Conservation (phyloP, 805 yeast species). For the Scheffersomyces spartinae region DNA sequence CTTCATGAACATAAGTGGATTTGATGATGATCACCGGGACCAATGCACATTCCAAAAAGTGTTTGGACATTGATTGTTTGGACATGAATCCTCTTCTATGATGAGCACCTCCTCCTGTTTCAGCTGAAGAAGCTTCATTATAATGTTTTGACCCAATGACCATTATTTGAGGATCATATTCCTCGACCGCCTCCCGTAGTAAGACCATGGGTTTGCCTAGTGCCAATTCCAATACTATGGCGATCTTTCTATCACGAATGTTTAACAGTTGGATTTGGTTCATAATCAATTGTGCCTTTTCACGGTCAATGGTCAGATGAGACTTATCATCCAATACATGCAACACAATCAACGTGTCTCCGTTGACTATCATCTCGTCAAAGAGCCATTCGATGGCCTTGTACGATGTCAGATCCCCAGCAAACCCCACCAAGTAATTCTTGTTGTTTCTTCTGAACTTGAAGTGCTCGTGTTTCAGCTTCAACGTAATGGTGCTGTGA, state of each 20-base stretch:
- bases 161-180: slow-evolving; percentile 35
- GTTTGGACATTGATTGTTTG: slow-evolving; percentile 25
- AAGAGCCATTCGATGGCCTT: slow-evolving; percentile 33
- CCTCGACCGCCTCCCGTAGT: slow-evolving; percentile 27
- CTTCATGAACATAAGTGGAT: slow-evolving; percentile 23
- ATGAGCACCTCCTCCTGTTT: slow-evolving; percentile 3
- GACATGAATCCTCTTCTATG: slow-evolving; percentile 15
- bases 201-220: slow-evolving; percentile 30
- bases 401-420: slow-evolving; percentile 23
- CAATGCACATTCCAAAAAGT: slow-evolving; percentile 30
- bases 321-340: slow-evolving; percentile 29
- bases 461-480: slow-evolving; percentile 31
- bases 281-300: slow-evolving; percentile 15
- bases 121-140: slow-evolving; percentile 7
- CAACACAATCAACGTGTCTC: slow-evolving; percentile 30
- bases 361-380: slow-evolving; percentile 31
- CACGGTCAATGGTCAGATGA: slow-evolving; percentile 15
- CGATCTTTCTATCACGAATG: slow-evolving; percentile 21
- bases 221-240: slow-evolving; percentile 28
- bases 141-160: slow-evolving; percentile 29
- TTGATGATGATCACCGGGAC: slow-evolving; percentile 34
- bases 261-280: slow-evolving; percentile 22
- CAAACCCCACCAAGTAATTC: slow-evolving; percentile 28
- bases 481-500: slow-evolving; percentile 19
- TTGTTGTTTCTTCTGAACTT: slow-evolving; percentile 33